Base-by-base conservation (phyloP, 352 stramenopile genomes). In the Phytophthora melonis region DNA sequence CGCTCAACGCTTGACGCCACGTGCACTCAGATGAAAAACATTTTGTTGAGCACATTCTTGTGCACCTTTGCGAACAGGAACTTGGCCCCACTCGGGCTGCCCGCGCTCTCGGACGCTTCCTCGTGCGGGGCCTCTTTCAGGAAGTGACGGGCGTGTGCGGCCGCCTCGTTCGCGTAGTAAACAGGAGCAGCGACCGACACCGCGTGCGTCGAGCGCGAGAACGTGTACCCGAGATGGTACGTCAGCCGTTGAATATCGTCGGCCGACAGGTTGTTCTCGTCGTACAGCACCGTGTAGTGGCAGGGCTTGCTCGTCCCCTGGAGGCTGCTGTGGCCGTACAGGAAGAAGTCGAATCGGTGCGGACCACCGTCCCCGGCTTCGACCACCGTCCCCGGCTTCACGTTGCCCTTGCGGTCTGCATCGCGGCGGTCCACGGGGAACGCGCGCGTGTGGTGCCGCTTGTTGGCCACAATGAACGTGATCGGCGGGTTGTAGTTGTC, bases 401-500 rank as follows among this genome's bases (percentile, higher is more conserved):
- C 39, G 14, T 45, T 45, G 14, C 39, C 39, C 39, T 81, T 91
- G 36, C 72, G 74, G 61, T 93, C 87, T 3, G 52, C 71, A 18
- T 88, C 70, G 5, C 52, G 61, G 8, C 56, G 25, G 45, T 79
- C 74, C 3, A 67, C 54, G 0, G 80, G 64, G 57, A 94, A 97
- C 4, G 93, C 65, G 1, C 88, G 81, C 23, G 87, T 93, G 76
- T 95, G 83, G 77, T 95, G 90, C 3, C 88, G 87, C 75, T 97
- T 97, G 74, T 95, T 88, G n/a, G 92, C 85, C 8, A 95, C 67
- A 16, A 95, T 80, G 65, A 95, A 95, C 32, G 90, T 94, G 57
- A 97, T 88, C 39, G 71, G 70, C 16, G 88, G 90, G 2, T 60
- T 60, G 64, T 95, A 96, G 14, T 57, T 78, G 0, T 66, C 32